A percentile compares a stretch with the other conserved stretches of the same genome.
Evolutionary conservation across 352 stramenopile species (phyloP).

Genomic region (Phytopythium vexans): DNA sequence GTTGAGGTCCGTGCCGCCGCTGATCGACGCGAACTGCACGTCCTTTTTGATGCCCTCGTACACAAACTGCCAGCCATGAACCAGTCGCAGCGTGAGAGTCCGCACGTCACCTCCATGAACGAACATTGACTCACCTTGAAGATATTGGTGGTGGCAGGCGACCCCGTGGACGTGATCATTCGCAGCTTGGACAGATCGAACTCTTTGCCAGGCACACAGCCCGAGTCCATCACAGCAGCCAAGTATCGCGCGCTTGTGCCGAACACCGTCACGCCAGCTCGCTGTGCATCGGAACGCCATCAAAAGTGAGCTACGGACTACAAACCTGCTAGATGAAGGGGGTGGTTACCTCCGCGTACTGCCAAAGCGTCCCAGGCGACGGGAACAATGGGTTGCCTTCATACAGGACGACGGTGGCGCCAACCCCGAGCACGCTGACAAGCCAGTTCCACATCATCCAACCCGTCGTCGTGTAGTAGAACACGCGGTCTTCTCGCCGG

Average conservation of each 20-base stretch:
- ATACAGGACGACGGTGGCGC: conserved; percentile 74
- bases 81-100: background rate
- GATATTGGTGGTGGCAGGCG: conserved; percentile 71
- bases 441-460: conserved; percentile 92
- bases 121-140: conserved; percentile 37
- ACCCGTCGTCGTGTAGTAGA: conserved; percentile 81
- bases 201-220: conserved; percentile 51
- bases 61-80: conserved; percentile 37
- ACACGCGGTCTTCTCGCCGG: conserved; percentile 55
- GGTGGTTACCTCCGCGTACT: conserved; percentile 41
- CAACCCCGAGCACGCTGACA: conserved; percentile 61
- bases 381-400: conserved; percentile 76
- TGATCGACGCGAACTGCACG: conserved; percentile 82
- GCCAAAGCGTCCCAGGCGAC: conserved; percentile 45
- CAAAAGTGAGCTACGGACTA: background rate
- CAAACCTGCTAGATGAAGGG: background rate
- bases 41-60: conserved; percentile 72
- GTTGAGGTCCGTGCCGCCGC: conserved; percentile 81
- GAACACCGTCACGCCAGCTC: conserved; percentile 63
- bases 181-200: conserved; percentile 68
- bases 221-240: conserved; percentile 68
- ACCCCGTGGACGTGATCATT: conserved; percentile 69
- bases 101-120: background rate
- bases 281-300: conserved; percentile 12
- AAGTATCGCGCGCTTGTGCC: conserved; percentile 75